A percentile compares a stretch with the other conserved stretches of the same genome.
These are phyloP conservation scores for Lactifluus echinatus DNA, from an alignment of 768 basidiomycete species.

Conservation along the genomic window DNA sequence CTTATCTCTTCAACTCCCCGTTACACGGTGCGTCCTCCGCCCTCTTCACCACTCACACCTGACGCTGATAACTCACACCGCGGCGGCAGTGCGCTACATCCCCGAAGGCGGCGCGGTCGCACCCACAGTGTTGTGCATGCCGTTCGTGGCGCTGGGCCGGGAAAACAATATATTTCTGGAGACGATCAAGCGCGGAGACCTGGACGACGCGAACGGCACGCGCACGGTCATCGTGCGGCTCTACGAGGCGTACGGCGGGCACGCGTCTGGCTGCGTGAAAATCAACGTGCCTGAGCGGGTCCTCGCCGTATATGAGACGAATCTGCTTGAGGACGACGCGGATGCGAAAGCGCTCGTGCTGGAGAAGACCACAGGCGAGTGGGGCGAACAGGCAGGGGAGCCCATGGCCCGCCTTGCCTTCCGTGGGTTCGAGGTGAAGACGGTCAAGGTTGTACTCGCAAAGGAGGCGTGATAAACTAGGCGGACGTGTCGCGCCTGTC, in stretches of 20 bases:
- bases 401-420: constrained; percentile 52
- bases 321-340: constrained; percentile 74
- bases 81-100: constrained; percentile 36
- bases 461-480: constrained; percentile 5
- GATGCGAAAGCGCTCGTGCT: constrained; percentile 38
- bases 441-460: constrained; percentile 54
- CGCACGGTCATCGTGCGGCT: constrained; percentile 66
- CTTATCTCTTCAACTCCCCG: constrained; percentile 28
- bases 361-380: background rate
- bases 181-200: constrained; percentile 91
- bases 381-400: too few relatives aligned
- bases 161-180: constrained; percentile 76
- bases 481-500: too few relatives aligned
- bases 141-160: constrained; percentile 62
- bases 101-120: constrained; percentile 28
- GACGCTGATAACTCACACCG: constrained; percentile 1
- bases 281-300: constrained; percentile 41
- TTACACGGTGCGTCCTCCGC: constrained; percentile 43
- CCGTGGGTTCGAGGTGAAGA: constrained; percentile 87
- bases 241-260: constrained; percentile 94
- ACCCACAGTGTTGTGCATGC: constrained; percentile 30
- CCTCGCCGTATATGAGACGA: constrained; percentile 59
- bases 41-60: constrained; percentile 9
- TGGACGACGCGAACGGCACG: constrained; percentile 32
- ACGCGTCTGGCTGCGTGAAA: constrained; percentile 55